phyloP scores from a whole-genome alignment of 805 yeast genomes.

The Candida sanyiensis region DNA sequence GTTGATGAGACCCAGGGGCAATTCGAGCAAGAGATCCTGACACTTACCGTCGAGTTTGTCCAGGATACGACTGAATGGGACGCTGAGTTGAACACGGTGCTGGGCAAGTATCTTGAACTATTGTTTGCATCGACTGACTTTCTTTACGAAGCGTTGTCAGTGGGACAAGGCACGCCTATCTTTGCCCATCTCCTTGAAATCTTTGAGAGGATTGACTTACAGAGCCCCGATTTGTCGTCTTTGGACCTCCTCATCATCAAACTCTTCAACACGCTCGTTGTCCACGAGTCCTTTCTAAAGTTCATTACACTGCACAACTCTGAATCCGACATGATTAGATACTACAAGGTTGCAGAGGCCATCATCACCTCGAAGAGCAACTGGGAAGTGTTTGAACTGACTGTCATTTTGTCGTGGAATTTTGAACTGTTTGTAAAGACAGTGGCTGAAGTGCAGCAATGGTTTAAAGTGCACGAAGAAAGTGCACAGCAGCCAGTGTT shows the following conservation, averaged over 20 bases:
- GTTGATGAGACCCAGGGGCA: constrained; percentile 7
- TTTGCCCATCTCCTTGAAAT: constrained; percentile 11
- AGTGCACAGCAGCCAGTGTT: constrained; percentile 15
- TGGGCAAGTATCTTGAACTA: constrained; percentile 14
- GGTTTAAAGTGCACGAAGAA: constrained; percentile 21
- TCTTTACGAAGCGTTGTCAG: constrained; percentile 17
- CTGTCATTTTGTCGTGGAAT: constrained; percentile 35
- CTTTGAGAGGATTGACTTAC: constrained; percentile 17
- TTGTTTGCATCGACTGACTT: constrained; percentile 16
- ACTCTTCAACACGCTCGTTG: constrained; percentile 26
- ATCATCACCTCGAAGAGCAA: constrained; percentile 31
- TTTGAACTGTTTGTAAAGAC: constrained; percentile 28
- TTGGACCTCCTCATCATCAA: constrained; percentile 23
- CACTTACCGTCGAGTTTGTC: constrained; percentile 11
- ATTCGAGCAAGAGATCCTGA: constrained; percentile 7
- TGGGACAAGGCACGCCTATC: constrained; percentile 17
- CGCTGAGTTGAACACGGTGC: constrained; percentile 8
- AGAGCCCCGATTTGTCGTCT: constrained; percentile 11
- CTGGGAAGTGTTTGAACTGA: constrained; percentile 34
- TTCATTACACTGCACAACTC: constrained; percentile 22
- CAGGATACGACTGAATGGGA: constrained; percentile 3
- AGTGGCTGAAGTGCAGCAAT: constrained; percentile 18
- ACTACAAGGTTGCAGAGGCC: constrained; percentile 27
- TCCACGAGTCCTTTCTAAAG: constrained; percentile 32
- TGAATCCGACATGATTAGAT: constrained; percentile 14